These are phyloP conservation scores for Boletus barrowsii DNA, from an alignment of 768 basidiomycete genomes.

Conservation along the genomic window DNA sequence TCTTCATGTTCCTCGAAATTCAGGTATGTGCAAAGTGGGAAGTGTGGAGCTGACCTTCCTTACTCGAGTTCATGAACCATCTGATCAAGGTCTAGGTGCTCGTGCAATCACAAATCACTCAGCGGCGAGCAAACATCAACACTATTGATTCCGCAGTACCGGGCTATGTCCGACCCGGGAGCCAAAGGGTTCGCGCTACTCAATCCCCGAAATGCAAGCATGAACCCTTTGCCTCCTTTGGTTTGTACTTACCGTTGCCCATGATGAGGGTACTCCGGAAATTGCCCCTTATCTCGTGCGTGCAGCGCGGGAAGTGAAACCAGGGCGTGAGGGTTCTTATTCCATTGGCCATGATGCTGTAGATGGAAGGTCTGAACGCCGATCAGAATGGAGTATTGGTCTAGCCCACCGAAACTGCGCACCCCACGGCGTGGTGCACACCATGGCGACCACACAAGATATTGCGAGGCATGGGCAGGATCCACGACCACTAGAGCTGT, in stretches of 20 bases:
- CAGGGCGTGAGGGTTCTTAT: conserved; percentile 3
- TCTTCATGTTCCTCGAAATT: not conserved
- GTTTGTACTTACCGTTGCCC: not conserved
- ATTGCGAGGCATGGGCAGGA: not conserved
- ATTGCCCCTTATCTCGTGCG: not conserved
- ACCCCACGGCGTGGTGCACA: not conserved
- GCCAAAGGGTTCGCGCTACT: not conserved
- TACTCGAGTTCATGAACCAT: not conserved
- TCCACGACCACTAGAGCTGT: not conserved
- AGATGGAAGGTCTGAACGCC: not conserved
- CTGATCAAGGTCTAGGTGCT: not conserved
- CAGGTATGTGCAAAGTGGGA: not conserved
- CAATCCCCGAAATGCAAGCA: not conserved
- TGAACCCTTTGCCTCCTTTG: not conserved
- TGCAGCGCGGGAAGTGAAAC: not conserved
- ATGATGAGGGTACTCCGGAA: not conserved
- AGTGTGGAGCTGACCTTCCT: not conserved
- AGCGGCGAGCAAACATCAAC: not conserved
- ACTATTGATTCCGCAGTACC: not conserved
- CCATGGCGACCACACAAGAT: not conserved
- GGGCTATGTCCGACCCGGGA: not conserved
- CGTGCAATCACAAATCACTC: not conserved
- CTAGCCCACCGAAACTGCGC: not conserved
- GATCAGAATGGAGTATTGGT: conserved; percentile 9
- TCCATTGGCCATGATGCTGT: not conserved